These are phyloP conservation scores for Boletellus ananiceps DNA, from an alignment of 768 basidiomycete species.

Conservation along the genomic window DNA sequence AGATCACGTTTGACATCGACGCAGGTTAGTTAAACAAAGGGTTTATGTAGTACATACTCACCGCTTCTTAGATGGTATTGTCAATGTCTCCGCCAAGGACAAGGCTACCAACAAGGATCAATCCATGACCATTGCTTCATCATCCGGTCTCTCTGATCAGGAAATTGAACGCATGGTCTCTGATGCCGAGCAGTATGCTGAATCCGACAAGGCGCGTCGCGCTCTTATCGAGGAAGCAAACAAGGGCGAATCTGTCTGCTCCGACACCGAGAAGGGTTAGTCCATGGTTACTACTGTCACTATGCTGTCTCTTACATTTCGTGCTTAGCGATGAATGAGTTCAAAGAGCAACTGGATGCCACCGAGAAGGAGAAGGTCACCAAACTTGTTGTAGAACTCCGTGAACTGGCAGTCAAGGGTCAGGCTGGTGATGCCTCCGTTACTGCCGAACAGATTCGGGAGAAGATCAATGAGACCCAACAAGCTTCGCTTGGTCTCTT, in stretches of 20 bases:
- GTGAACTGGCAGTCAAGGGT: constrained; percentile 86
- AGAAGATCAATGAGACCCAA: constrained; percentile 91
- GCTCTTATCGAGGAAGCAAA: constrained; percentile 92
- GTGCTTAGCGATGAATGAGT: constrained; percentile 81
- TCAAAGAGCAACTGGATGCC: constrained; percentile 93
- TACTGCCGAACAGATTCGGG: constrained; percentile 83
- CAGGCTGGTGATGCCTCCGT: constrained; percentile 79
- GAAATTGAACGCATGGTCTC: constrained; percentile 97
- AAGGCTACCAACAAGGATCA: constrained; percentile 89
- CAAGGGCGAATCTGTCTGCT: constrained; percentile 90
- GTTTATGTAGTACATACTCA: background rate
- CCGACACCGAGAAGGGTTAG: constrained; percentile 93
- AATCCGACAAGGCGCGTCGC: constrained; percentile 85
- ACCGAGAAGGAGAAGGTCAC: constrained; percentile 92
- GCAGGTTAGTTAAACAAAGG: constrained; percentile 51
- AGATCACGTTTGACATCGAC: constrained; percentile 95
- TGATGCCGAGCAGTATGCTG: constrained; percentile 91
- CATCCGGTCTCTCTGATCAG: constrained; percentile 92
- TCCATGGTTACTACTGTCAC: background rate
- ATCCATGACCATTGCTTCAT: constrained; percentile 96
- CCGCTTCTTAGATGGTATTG: constrained; percentile 70
- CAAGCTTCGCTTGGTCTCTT: constrained; percentile 93
- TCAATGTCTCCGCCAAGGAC: constrained; percentile 95
- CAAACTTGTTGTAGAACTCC: constrained; percentile 80
- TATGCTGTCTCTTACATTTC: constrained; percentile 1